phyloP scores from a whole-genome alignment of 1,139 yeast genomes.

The Trichomonascaceae sp. region DNA sequence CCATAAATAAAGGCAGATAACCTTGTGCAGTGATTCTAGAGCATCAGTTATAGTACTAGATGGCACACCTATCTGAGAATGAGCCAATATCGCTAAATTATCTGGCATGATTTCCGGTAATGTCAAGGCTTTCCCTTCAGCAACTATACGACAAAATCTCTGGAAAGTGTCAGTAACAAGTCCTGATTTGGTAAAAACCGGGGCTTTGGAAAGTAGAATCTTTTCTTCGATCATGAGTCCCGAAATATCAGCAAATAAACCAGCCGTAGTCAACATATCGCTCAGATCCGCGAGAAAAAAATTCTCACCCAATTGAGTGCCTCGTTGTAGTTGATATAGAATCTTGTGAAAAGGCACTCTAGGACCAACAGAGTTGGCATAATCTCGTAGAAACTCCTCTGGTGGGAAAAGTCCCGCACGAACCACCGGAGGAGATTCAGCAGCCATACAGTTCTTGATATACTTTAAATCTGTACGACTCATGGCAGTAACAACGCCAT shows the following conservation, averaged over 20 bases:
- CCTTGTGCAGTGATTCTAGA: slow-evolving; percentile 66
- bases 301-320: slow-evolving; percentile 17
- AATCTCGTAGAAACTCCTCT: slow-evolving; percentile 21
- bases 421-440: slow-evolving; percentile 25
- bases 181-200: slow-evolving; percentile 24
- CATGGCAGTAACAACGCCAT: slow-evolving; percentile 30
- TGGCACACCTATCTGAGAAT: slow-evolving; percentile 10
- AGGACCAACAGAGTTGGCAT: slow-evolving; percentile 20
- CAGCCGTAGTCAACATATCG: slow-evolving; percentile 24
- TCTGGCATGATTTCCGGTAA: slow-evolving; percentile 26
- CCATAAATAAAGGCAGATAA: slow-evolving; percentile 74
- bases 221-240: slow-evolving; percentile 32
- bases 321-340: slow-evolving; percentile 18
- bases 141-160: slow-evolving; percentile 28
- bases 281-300: slow-evolving; percentile 23
- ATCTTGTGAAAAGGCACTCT: slow-evolving; percentile 21
- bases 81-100: slow-evolving; percentile 18
- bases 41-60: slow-evolving; percentile 14
- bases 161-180: slow-evolving; percentile 23
- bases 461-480: slow-evolving; percentile 24
- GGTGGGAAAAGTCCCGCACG: slow-evolving; percentile 30
- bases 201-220: slow-evolving; percentile 31
- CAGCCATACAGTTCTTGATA: slow-evolving; percentile 26
- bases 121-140: slow-evolving; percentile 25
- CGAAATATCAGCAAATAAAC: slow-evolving; percentile 22